Conservation (phyloP, 352 stramenopile genomes). For the Globisporangium radiosum region DNA sequence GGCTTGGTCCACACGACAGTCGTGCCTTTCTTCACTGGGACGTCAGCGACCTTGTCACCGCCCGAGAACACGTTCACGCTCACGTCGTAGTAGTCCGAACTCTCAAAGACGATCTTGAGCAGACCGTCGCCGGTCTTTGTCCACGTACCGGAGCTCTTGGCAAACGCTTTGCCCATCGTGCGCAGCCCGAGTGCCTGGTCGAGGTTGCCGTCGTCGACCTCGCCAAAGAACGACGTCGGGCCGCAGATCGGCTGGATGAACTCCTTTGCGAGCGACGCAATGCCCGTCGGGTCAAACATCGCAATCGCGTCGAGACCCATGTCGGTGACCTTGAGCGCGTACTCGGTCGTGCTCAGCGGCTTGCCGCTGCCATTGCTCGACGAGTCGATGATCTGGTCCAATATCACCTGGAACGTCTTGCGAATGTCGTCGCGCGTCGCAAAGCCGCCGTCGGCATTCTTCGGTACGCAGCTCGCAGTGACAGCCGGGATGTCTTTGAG, state of each 20-base stretch:
- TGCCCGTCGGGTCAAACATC: conserved; percentile 42
- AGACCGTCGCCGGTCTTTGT: conserved; percentile 29
- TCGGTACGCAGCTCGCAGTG: conserved; percentile 36
- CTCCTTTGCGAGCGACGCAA: conserved; percentile 36
- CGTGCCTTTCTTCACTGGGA: conserved; percentile 25
- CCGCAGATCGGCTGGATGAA: conserved; percentile 59
- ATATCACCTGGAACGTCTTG: conserved; percentile 46
- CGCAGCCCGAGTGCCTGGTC: conserved; percentile 34
- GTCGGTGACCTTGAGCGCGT: conserved; percentile 31
- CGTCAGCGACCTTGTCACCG: conserved; percentile 23
- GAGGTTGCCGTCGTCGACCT: conserved; percentile 47
- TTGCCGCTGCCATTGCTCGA: conserved; percentile 22
- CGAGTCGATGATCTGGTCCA: conserved; percentile 46
- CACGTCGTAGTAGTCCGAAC: conserved; percentile 32
- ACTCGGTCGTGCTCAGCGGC: conserved; percentile 26
- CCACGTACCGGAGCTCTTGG: conserved; percentile 30
- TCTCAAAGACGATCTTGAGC: conserved; percentile 33
- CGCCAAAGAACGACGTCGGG: conserved; percentile 40
- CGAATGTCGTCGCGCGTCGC: conserved; percentile 39
- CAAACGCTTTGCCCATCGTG: conserved; percentile 35
- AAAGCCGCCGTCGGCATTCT: conserved; percentile 29
- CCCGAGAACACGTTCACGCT: conserved; percentile 36
- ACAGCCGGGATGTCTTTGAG: conserved; percentile 36
- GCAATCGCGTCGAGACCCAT: conserved; percentile 31
- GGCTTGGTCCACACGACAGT: conserved; percentile 31